These are phyloP conservation scores for Colletotrichum tanaceti DNA, from an alignment of 2,329 filamentous ascomycete species.

Conservation along the genomic window DNA sequence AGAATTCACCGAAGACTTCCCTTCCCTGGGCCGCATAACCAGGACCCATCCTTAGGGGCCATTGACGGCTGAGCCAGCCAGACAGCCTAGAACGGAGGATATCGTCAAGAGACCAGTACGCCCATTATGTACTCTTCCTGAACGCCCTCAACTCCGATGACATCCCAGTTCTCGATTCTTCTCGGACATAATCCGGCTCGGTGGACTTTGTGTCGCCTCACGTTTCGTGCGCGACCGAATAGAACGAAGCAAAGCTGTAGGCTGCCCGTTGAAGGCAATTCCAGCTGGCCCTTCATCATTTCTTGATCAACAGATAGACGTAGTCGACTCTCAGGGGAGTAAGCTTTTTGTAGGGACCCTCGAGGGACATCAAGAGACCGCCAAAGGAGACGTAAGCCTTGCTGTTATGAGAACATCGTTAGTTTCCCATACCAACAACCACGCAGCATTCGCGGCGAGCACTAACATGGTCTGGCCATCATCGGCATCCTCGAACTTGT, in stretches of 20 bases:
- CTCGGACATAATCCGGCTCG: neutral
- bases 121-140: neutral
- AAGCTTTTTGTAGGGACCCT: slow-evolving; percentile 96
- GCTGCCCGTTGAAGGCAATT: neutral
- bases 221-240: neutral
- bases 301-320: slow-evolving; percentile 93
- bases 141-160: slow-evolving; percentile 2
- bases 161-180: neutral
- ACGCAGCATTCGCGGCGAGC: neutral
- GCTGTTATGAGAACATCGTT: slow-evolving; percentile 59
- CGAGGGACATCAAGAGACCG: slow-evolving; percentile 87
- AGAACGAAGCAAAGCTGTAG: neutral
- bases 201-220: slow-evolving; percentile 1
- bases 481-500: slow-evolving; percentile 83
- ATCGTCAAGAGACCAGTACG: neutral
- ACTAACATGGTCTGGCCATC: slow-evolving; percentile 87
- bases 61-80: slow-evolving; percentile 15
- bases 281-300: slow-evolving; percentile 60
- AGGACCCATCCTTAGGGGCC: slow-evolving; percentile 23
- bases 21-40: slow-evolving; percentile 76
- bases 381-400: slow-evolving; percentile 96
- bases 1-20: slow-evolving; percentile 83
- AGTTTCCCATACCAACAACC: slow-evolving; percentile 9
- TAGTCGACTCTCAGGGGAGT: slow-evolving; percentile 92
- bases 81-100: slow-evolving; percentile 3